Base-by-base conservation (phyloP, 352 stramenopile genomes). In the Thraustochytrium striatum region DNA sequence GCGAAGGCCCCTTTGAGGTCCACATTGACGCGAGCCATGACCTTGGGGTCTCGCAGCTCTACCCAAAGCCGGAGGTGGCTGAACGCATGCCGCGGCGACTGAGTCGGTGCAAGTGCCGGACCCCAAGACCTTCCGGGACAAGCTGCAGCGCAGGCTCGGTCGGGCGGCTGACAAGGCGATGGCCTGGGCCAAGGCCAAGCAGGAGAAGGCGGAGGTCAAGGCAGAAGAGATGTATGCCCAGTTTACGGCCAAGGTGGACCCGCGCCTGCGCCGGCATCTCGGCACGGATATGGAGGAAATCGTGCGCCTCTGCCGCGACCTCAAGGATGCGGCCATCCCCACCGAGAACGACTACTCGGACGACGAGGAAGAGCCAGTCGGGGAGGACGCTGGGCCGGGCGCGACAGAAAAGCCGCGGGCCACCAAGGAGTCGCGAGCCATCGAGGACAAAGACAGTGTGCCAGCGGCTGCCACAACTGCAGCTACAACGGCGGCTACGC, bases 1-100 rank as follows among this genome's bases (percentile, higher is more conserved):
- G 19, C 94, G 91, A 97, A 72, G 92, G 92, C 1, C 87, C 89
- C 32, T 97, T 97, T 83, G 88, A 87, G 41, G 50, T 96, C 36
- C 87, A 83, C 19, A 85, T 96, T 50, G 87, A 94, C 73, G 94
- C 85, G 69, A 95, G 94, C 62, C 94, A 95, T 79, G 85, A 86
- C 9, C 86, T 95, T 1, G 84, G 82, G 39, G 55, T 93, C 3
- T 81, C 89, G 53, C 89, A 89, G 82, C 84, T 95, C 13, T 94
- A 89, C 88, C 91, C 91, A 25, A 87, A 88, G 9, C 82, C 86
- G 38, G 92, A 89, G 89, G 92, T 92, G 58, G 87, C 32, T 8
- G 50, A 81, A 19, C 52, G 19, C 1, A 59, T 13, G 13, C 53
- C 5, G 13, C 21, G 13, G 5, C 13, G 0, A 70, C 59, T n/a